Percentiles rank a stretch among this genome's conserved stretches.
phyloP scores from a whole-genome alignment of 148 eudicot species.

The Rhododendron ovatum region DNA sequence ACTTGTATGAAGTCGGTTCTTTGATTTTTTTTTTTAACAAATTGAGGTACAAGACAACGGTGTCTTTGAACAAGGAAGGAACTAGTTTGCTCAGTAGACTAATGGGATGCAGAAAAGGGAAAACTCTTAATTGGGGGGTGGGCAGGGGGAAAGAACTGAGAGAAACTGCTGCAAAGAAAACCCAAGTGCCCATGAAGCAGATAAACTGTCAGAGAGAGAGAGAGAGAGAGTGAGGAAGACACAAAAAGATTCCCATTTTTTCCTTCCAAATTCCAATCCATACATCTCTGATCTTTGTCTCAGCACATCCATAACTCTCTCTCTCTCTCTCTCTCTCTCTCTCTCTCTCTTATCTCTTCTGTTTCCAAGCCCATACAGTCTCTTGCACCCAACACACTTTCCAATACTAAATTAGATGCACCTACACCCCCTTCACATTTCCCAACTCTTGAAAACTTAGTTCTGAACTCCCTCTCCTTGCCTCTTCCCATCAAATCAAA shows the following conservation, averaged over 20 bases:
- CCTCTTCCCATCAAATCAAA: background rate
- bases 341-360: conserved; percentile 63
- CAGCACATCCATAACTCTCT: conserved; percentile 23
- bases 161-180: background rate
- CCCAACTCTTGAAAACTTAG: conserved; percentile 11
- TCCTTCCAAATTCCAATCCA: conserved; percentile 14
- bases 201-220: conserved; percentile 21
- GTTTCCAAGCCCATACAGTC: conserved; percentile 70
- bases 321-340: conserved; percentile 9
- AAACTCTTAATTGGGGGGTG: background rate
- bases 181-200: conserved; percentile 24
- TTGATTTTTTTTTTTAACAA: background rate
- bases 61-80: background rate
- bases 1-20: background rate
- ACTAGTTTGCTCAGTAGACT: background rate
- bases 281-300: conserved; percentile 13
- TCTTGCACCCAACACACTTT: conserved; percentile 7
- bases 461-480: conserved; percentile 14
- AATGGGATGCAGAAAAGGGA: background rate
- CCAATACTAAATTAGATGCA: conserved; percentile 10
- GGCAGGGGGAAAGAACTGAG: background rate
- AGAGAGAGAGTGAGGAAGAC: conserved; percentile 11
- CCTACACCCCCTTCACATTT: conserved; percentile 12
- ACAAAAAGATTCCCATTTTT: background rate
- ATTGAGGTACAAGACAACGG: background rate